These are phyloP conservation scores for Pezicula radicicola DNA, from an alignment of 2,329 filamentous ascomycete species.

Conservation along the genomic window DNA sequence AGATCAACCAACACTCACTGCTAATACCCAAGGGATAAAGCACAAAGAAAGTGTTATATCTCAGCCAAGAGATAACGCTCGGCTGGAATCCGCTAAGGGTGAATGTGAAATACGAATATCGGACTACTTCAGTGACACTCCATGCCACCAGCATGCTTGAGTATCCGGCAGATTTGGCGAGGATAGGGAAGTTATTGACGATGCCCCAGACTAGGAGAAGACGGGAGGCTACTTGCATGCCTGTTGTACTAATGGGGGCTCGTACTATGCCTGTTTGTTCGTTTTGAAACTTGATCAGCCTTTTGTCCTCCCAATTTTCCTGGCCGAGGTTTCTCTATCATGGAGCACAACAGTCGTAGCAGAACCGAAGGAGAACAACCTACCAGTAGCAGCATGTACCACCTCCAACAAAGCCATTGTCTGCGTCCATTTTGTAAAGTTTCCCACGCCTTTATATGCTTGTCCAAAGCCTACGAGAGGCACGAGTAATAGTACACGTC, in stretches of 20 bases:
- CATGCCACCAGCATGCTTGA: slow-evolving; percentile 81
- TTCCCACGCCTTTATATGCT: slow-evolving; percentile 60
- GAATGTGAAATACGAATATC: slow-evolving; percentile 88
- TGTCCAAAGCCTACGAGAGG: slow-evolving; percentile 50
- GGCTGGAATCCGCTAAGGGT: slow-evolving; percentile 64
- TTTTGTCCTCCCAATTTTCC: not conserved
- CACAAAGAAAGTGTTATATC: slow-evolving; percentile 90
- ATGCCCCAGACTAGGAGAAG: slow-evolving; percentile 88
- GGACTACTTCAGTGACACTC: slow-evolving; percentile 87
- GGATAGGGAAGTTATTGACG: slow-evolving; percentile 68
- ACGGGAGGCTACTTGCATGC: slow-evolving; percentile 85
- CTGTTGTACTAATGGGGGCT: slow-evolving; percentile 78
- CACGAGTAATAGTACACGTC: slow-evolving; percentile 58
- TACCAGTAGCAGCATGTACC: slow-evolving; percentile 75
- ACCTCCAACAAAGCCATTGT: slow-evolving; percentile 81
- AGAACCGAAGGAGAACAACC: slow-evolving; percentile 18
- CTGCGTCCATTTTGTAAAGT: slow-evolving; percentile 77
- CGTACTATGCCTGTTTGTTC: slow-evolving; percentile 70
- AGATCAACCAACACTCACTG: slow-evolving; percentile 83
- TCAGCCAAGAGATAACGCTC: slow-evolving; percentile 68
- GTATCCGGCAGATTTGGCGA: slow-evolving; percentile 62
- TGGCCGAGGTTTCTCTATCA: too few species aligned
- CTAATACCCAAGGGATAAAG: slow-evolving; percentile 90
- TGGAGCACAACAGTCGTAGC: too few species aligned
- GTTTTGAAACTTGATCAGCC: slow-evolving; percentile 9